These are phyloP conservation scores for Diaporthe vaccinii DNA, from an alignment of 2,329 filamentous ascomycete species.

Conservation along the genomic window DNA sequence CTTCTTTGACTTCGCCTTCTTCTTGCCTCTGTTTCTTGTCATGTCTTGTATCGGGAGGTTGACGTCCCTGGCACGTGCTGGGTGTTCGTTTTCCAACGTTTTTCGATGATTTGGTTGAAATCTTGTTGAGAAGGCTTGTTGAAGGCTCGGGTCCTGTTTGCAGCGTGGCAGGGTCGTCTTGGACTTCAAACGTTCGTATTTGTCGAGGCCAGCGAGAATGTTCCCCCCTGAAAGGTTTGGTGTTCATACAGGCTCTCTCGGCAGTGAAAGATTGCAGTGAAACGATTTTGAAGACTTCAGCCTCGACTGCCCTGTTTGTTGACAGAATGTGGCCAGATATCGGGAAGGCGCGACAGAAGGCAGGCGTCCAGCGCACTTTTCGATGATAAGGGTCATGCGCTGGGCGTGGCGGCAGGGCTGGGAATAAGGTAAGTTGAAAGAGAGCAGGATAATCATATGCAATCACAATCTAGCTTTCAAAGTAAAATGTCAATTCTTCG, in stretches of 20 bases:
- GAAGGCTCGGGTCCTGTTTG: background rate
- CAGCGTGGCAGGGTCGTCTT: background rate
- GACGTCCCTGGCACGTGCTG: background rate
- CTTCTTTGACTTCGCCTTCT: conserved; percentile 1
- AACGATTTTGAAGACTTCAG: background rate
- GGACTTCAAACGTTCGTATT: background rate
- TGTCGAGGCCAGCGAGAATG: background rate
- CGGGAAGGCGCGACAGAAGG: background rate
- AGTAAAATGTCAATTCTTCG: background rate
- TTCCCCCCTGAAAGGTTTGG: too few relatives aligned
- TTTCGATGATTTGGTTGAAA: background rate
- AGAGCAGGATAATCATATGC: background rate
- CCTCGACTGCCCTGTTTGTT: background rate
- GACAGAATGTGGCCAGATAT: background rate
- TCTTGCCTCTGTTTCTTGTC: conserved; percentile 14
- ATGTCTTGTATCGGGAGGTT: background rate
- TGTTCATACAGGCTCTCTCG: background rate
- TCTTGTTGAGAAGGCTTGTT: background rate
- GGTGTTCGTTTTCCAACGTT: background rate
- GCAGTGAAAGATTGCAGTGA: background rate
- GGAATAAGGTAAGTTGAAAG: background rate
- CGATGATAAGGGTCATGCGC: background rate
- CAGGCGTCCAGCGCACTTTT: too few relatives aligned
- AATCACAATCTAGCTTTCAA: background rate
- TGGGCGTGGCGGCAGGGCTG: background rate